Conservation (phyloP, 106 monocot genomes). For the Phalaenopsis equestris region DNA sequence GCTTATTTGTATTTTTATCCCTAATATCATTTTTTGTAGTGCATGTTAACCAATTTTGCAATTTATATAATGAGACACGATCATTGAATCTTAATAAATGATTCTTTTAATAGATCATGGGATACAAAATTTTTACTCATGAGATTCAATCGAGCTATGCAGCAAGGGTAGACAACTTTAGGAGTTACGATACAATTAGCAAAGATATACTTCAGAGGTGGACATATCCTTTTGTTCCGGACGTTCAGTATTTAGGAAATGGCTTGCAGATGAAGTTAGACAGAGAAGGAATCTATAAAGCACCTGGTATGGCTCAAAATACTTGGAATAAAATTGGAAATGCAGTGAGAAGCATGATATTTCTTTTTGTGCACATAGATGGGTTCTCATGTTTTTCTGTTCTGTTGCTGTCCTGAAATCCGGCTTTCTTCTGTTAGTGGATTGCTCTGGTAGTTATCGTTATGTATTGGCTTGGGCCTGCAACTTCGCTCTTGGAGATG, state of each 20-base stretch:
- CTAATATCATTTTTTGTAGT: background rate
- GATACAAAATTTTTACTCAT: slow-evolving; percentile 93
- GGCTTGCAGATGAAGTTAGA: slow-evolving; percentile 43
- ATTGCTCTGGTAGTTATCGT: background rate
- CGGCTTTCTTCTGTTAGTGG: background rate
- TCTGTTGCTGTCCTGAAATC: background rate
- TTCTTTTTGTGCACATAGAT: background rate
- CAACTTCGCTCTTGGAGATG: background rate
- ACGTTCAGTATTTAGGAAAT: slow-evolving; percentile 56
- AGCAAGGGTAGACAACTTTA: slow-evolving; percentile 90
- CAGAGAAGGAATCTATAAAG: slow-evolving; percentile 78
- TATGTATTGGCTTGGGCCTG: background rate
- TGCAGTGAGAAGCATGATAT: background rate
- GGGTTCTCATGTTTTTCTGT: background rate
- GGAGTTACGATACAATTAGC: slow-evolving; percentile 92
- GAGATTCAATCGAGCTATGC: slow-evolving; percentile 89
- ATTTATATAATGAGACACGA: background rate
- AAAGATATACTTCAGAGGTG: slow-evolving; percentile 94
- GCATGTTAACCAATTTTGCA: background rate
- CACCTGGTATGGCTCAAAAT: slow-evolving; percentile 44
- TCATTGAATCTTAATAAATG: background rate
- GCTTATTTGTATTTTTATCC: background rate
- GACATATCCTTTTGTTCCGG: slow-evolving; percentile 92
- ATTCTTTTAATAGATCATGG: slow-evolving; percentile 64
- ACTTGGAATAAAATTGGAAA: background rate